Conservation (phyloP, 2,329 filamentous ascomycete species). For the Trichoderma hamatum region DNA sequence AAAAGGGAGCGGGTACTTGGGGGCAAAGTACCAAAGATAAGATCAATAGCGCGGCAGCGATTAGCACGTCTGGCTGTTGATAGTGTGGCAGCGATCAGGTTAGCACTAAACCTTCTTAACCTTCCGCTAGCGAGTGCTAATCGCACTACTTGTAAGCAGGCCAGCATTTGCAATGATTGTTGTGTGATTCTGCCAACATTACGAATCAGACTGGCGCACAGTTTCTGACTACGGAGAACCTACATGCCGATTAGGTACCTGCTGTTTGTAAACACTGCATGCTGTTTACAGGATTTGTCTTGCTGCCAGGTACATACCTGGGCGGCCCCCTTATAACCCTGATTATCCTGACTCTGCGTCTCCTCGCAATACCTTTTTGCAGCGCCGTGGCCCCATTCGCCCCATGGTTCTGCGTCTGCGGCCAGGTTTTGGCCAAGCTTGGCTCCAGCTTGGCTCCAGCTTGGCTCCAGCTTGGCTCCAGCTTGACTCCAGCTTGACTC, state of each 20-base stretch:
- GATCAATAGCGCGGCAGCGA: background rate
- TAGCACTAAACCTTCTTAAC: background rate
- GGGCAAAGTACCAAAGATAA: slow-evolving; percentile 12
- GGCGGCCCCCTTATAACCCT: background rate
- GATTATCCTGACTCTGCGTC: background rate
- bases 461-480: no score
- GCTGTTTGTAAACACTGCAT: background rate
- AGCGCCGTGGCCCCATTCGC: background rate
- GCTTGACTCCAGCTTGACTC: no score
- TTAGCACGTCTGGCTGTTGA: background rate
- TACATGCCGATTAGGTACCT: no score
- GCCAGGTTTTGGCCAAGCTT: no score
- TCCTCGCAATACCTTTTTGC: background rate
- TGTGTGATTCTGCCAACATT: background rate
- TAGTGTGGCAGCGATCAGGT: background rate
- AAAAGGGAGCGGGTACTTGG: background rate
- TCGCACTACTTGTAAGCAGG: background rate
- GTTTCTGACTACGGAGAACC: no score
- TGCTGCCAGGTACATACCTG: background rate
- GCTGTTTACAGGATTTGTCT: background rate
- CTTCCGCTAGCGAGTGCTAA: background rate
- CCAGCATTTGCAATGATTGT: background rate
- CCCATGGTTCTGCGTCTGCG: background rate
- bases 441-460: no score
- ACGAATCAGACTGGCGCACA: background rate